Base-by-base conservation (phyloP, 352 stramenopile species). In the Saprolegnia diclina region DNA sequence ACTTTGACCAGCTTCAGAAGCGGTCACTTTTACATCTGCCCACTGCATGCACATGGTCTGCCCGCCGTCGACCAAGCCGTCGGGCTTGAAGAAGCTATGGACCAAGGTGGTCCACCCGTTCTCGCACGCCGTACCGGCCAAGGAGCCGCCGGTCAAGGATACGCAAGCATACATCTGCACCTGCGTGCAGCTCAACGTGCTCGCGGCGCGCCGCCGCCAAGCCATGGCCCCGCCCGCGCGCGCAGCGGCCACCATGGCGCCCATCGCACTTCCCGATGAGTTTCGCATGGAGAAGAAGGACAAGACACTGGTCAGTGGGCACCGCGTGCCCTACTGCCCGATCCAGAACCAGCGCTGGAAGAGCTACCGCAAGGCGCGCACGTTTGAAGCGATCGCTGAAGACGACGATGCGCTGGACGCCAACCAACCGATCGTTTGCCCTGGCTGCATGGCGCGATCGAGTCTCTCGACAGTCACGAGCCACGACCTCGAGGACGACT, bases 401-500 rank as follows among this genome's bases (percentile, higher is more conserved):
- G 52, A 59, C 35, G 52, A 59, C 24, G 52, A 59, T 11, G 24
- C 24, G 24, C 16, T 16, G 1, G 52, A 40, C 24, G 11, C 52
- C 13, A 14, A 14, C 16, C 52, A n/a, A 26, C 13, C 24, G 13
- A 59, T 59, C 19, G n/a, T 59, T 4, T 59, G 52, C 52, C 52
- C 52, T 13, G 52, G 52, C 16, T 59, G 52, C 52, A 42, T 59
- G 52, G 52, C 52, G 3, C 24, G 52, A 3, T 59, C 35, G 52
- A 59, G 52, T 24, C 13, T 59, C 11, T 59, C 52, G 9, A 59
- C 52, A 9, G 52, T 59, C 52, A 59, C 52, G 13, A 42, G 52
- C 52, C 52, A 59, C 35, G 52, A 59, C 24, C 35, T 59, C 35
- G 52, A 59, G 19, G 52, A 59, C 24, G 52, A 59, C 24, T 59